Conservation (phyloP, 1,139 yeast genomes). For the Candida tetrigidarum region DNA sequence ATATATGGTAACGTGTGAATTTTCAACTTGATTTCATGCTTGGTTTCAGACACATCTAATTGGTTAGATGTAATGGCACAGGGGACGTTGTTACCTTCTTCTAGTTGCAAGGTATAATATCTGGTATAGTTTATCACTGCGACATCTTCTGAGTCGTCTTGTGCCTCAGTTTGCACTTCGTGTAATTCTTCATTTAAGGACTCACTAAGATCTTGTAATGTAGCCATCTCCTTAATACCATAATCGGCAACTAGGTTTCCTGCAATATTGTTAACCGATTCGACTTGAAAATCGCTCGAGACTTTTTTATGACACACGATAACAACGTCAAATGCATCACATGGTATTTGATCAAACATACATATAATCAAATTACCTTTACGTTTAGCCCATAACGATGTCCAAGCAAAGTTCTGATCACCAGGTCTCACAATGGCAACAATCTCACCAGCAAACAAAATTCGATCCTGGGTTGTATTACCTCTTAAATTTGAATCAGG, state of each 20-base stretch:
- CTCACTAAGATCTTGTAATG: constrained; percentile 34
- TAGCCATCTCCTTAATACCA: constrained; percentile 23
- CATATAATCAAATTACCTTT: constrained; percentile 73
- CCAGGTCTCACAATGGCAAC: constrained; percentile 58
- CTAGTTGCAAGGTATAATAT: constrained; percentile 62
- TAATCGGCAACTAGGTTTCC: constrained; percentile 38
- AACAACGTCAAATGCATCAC: constrained; percentile 73
- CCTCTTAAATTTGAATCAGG: constrained; percentile 4
- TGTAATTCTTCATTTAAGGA: constrained; percentile 32
- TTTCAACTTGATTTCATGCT: constrained; percentile 54
- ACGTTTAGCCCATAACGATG: constrained; percentile 86
- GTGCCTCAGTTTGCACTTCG: constrained; percentile 17
- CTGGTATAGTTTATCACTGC: constrained; percentile 59
- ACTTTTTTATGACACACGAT: constrained; percentile 41
- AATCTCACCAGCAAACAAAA: constrained; percentile 57
- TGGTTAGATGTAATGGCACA: constrained; percentile 73
- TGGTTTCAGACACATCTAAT: constrained; percentile 45
- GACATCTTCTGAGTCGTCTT: constrained; percentile 37
- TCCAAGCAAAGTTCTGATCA: constrained; percentile 65
- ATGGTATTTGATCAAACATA: constrained; percentile 86
- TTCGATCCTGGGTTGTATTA: constrained; percentile 26
- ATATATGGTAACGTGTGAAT: constrained; percentile 82
- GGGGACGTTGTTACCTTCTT: constrained; percentile 52
- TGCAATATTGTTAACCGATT: constrained; percentile 43
- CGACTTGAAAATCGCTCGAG: constrained; percentile 28